Percentiles rank a stretch among this genome's conserved stretches.
phyloP scores from a whole-genome alignment of 2,329 filamentous ascomycete genomes.

The Arthrobotrys entomopaga region DNA sequence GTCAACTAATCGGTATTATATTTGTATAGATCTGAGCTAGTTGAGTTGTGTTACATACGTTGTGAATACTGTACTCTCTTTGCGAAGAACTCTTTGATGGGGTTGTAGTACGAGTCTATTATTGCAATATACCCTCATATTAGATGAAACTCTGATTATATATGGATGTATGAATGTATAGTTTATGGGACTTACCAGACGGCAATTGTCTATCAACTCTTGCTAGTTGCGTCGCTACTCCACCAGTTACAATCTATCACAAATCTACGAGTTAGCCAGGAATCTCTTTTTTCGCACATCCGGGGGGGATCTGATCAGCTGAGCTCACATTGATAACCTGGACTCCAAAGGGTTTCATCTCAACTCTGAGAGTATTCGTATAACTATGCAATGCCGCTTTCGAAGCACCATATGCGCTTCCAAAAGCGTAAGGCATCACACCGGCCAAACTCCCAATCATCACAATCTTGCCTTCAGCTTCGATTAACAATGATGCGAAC shows the following conservation, averaged over 20 bases:
- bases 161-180: background rate
- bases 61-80: constrained; percentile 56
- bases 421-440: constrained; percentile 61
- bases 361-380: constrained; percentile 63
- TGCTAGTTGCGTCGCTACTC: constrained; percentile 53
- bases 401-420: constrained; percentile 63
- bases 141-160: background rate
- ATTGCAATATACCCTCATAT: background rate
- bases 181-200: constrained; percentile 11
- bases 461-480: constrained; percentile 61
- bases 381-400: constrained; percentile 64
- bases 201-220: constrained; percentile 45
- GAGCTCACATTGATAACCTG: constrained; percentile 39
- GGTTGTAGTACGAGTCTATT: constrained; percentile 56
- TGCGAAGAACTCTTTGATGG: constrained; percentile 55
- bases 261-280: too few species aligned
- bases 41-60: constrained; percentile 14
- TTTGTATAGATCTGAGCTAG: too few species aligned
- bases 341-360: constrained; percentile 60
- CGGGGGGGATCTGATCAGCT: too few species aligned
- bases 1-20: too few species aligned
- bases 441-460: constrained; percentile 63
- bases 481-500: constrained; percentile 62
- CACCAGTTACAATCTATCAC: constrained; percentile 56
- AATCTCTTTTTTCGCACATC: too few species aligned